Base-by-base conservation (phyloP, 139 green algal species). In the Closterium sp. region DNA sequence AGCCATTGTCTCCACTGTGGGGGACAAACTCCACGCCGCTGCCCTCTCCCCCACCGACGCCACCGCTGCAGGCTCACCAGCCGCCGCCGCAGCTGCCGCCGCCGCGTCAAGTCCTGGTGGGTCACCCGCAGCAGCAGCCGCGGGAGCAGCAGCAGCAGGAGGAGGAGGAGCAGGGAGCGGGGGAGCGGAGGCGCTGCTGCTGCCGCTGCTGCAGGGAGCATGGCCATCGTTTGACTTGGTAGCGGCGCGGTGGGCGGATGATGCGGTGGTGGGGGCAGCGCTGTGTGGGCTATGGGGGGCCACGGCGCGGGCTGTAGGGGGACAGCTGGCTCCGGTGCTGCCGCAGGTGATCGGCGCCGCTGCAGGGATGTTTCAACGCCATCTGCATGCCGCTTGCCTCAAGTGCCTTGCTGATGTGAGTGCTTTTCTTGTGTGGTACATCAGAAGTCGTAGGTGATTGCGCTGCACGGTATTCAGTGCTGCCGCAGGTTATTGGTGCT, bases 341-440 rank as follows among this genome's bases (percentile, higher is more conserved):
- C 91, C 91, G 32, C 87, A 91, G 38, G 87, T 93, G 30, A 87
- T 93, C 17, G 88, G 24, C 21, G 87, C 86, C 17, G 91, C 91
- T n/a, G 34, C 6, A 9, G 22, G 31, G 10, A 93, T 93, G 91
- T 93, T 93, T 93, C 28, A 32, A 9, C 86, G 88, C 89, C 91
- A 93, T 42, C 91, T 38, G 27, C 91, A 93, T 89, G 91, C 91
- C 24, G 91, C 86, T 4, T 93, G 91, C 70, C 87, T 93, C 88
- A 31, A 86, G 22, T 93, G 91, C 87, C 91, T 93, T 9, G 29
- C 90, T 28, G 84, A 92, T 45, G 90, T 92, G 89, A 88, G 89
- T 88, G 85, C 1, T 1, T 86, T 4, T 9, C 9, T 91, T 7
- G 7, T 6, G 1, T 7, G 22, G 28, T 1, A n/a, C 2, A 6